A percentile compares a stretch with the other conserved stretches of the same genome.
Conservation (phyloP, 2,329 filamentous ascomycete species). For the Phaeophleospora eucalypticola region DNA sequence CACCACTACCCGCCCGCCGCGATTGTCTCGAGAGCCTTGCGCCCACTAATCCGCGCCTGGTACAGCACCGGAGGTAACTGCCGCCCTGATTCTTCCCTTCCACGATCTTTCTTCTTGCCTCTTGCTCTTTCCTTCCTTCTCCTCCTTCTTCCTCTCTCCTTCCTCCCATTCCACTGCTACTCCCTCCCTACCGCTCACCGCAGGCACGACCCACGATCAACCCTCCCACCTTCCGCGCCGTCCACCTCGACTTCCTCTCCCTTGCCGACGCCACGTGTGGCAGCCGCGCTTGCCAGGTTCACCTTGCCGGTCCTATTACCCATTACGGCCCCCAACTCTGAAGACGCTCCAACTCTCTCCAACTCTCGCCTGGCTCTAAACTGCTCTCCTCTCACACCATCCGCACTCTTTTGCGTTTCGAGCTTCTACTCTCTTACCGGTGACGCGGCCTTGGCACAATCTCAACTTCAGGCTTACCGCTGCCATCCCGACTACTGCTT, state of each 20-base stretch:
- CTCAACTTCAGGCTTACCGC: background rate
- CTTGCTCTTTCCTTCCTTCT: background rate
- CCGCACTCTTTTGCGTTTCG: no score
- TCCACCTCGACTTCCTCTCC: background rate
- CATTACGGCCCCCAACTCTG: background rate
- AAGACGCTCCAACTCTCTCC: no score
- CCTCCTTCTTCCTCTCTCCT: background rate
- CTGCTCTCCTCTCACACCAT: background rate
- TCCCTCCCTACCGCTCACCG: background rate
- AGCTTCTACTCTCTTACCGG: background rate
- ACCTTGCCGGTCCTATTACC: constrained; percentile 3
- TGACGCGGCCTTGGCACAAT: background rate
- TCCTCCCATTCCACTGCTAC: background rate
- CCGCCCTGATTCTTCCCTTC: constrained; percentile 1
- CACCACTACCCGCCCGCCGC: no score
- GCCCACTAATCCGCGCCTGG: no score
- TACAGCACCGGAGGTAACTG: no score
- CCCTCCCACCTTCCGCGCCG: background rate
- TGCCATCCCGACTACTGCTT: background rate
- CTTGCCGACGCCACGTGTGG: no score
- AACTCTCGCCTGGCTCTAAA: background rate
- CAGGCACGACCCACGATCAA: background rate
- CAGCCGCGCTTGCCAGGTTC: background rate
- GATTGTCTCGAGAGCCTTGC: no score
- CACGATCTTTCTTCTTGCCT: background rate